These are phyloP conservation scores for Clavispora vitiphila DNA, from an alignment of 805 yeast genomes.

Conservation along the genomic window DNA sequence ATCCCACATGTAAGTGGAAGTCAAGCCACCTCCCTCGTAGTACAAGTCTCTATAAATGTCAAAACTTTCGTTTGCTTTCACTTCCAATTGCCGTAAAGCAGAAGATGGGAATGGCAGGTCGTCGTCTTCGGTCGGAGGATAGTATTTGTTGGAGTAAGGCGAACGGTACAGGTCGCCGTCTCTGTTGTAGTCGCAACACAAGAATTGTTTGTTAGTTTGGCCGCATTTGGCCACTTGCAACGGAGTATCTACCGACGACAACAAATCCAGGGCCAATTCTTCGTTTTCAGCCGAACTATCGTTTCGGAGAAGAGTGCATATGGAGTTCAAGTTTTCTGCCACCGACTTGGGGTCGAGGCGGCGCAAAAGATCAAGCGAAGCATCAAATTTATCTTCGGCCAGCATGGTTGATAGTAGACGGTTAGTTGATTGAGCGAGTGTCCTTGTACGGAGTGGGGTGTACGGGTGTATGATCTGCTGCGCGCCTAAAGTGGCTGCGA, in stretches of 20 bases:
- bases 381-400: constrained; percentile 58
- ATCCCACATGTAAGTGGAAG: constrained; percentile 92
- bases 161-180: constrained; percentile 91
- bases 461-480: neutral
- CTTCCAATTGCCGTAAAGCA: constrained; percentile 66
- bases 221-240: constrained; percentile 49
- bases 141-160: constrained; percentile 82
- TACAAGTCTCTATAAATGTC: constrained; percentile 90
- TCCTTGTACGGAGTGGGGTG: neutral
- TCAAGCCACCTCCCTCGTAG: constrained; percentile 84
- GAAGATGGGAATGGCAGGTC: constrained; percentile 64
- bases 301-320: constrained; percentile 43
- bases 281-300: constrained; percentile 21
- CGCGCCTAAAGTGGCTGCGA: too few relatives aligned
- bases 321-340: constrained; percentile 35
- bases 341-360: constrained; percentile 68
- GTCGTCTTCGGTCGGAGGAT: constrained; percentile 44
- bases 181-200: constrained; percentile 91
- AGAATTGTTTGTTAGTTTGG: constrained; percentile 57
- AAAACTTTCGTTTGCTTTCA: constrained; percentile 81
- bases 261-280: constrained; percentile 77
- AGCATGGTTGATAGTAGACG: constrained; percentile 3
- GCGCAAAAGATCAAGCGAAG: constrained; percentile 72
- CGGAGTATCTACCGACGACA: constrained; percentile 86
- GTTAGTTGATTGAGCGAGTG: neutral